Base-by-base conservation (phyloP, 2,329 filamentous ascomycete species). In the Colletotrichum euphorbiae region DNA sequence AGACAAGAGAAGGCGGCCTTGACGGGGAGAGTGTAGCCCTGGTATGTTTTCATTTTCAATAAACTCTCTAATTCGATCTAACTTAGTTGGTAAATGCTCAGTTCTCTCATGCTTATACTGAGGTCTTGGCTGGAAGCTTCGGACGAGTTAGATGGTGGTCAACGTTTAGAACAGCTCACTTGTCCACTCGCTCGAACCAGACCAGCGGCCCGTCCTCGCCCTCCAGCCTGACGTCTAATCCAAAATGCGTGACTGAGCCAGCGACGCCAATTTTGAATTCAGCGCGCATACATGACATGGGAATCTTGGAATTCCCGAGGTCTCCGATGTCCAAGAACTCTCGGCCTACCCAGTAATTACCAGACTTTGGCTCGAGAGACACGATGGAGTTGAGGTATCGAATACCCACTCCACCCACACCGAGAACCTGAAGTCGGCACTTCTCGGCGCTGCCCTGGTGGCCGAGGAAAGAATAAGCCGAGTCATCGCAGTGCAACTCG, bases 281-380 rank as follows among this genome's bases (percentile, higher is more conserved):
- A 2, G 38, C 60, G 6, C 59, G 54, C 45, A 50, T 12, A 19
- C 65, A 64, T 2, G 36, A 19, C 2, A 9, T 13, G 9, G 59
- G 59, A 1, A 21, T 33, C 3, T 13, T 33, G 6, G 36, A 9
- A 1, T 38, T 6, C n/a, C 8, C 6, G 3, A 1, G 5, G 0
- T 19, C n/a, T 2, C 7, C 28, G 4, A 21, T 17, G 3, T 42
- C 38, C 3, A 33, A 6, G 3, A 51, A 67, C 1, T 4, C 51
- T 4, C 59, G 51, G 2, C 51, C 71, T 5, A 74, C 62, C 72
- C 73, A 75, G 6, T 48, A 69, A 8, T 66, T 62, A 1, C 71
- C 72, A 5, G 71, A 73, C 58, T 72, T 73, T 15, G 59, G 45
- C 17, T 70, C 62, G 6, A 70, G 64, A 24, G 63, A 67, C 2